A percentile compares a stretch with the other conserved stretches of the same genome.
Evolutionary conservation across 768 basidiomycete genomes (phyloP).

Genomic region (Naganishia randhawae): DNA sequence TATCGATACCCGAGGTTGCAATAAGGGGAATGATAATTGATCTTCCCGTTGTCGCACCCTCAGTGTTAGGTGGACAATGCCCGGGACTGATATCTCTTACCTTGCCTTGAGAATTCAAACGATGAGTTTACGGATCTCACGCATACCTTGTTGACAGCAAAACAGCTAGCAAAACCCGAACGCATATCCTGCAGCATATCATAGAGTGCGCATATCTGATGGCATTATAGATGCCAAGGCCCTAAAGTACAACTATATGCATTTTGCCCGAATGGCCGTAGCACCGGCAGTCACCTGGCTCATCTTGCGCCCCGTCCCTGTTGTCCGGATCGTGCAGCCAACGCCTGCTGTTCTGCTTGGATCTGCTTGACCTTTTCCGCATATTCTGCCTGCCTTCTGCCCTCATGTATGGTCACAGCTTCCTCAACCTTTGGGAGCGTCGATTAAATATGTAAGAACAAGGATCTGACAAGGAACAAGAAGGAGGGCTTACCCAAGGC

Average conservation of each 20-base stretch:
- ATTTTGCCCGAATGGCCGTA: neutral
- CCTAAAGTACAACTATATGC: slow-evolving; percentile 5
- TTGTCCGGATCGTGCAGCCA: slow-evolving; percentile 1
- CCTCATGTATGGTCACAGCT: slow-evolving; percentile 81
- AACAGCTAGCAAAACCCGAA: too few species aligned
- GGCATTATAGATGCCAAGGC: neutral
- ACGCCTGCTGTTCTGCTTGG: slow-evolving; percentile 14
- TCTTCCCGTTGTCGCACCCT: too few species aligned
- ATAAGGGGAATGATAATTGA: too few species aligned
- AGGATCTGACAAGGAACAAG: neutral
- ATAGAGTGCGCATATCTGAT: too few species aligned
- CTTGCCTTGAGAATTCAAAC: too few species aligned
- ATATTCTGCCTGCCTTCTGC: slow-evolving; percentile 44
- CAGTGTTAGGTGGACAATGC: too few species aligned
- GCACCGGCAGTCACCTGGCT: neutral
- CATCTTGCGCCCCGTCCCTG: slow-evolving; percentile 2
- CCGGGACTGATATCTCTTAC: too few species aligned
- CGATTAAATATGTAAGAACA: neutral
- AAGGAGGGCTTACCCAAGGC: slow-evolving; percentile 65
- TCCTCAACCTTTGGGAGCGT: slow-evolving; percentile 51
- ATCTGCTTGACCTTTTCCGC: slow-evolving; percentile 20
- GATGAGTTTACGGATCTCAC: too few species aligned
- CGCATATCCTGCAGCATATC: too few species aligned
- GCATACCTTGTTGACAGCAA: too few species aligned
- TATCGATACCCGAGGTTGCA: too few species aligned